Evolutionary conservation across 129 eudicot genomes (phyloP), one percentile per base, ranked within the genome.

Genomic region (Centrapalus pauciflorus): DNA sequence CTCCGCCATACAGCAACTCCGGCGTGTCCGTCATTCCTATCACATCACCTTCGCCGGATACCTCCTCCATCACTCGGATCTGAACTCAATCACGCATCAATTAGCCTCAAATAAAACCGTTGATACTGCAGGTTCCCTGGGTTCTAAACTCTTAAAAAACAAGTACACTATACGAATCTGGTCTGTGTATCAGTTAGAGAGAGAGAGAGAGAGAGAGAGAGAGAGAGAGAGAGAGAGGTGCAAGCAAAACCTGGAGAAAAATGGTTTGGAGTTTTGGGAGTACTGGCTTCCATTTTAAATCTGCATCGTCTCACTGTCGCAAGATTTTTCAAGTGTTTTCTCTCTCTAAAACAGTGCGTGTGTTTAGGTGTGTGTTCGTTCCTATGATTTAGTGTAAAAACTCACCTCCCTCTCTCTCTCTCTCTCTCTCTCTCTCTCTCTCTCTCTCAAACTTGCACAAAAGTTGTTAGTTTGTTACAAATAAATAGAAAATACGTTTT

Each of bases 11-110:
- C 26, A 13, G 55, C 48, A 59, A 7, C 67, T 87, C 85, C 74
- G 76, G 64, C 78, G 77, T 43, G 77, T 55, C 66, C 34, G 61
- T 74, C 64, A 74, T 48, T 64, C 60, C 63, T 30, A 29, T 61
- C 32, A 34, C 66, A 23, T 81, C 83, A 58, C 87, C 87, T 45
- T 78, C 85, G 52, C 81, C 85, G 70, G 80, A 77, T 55, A 60
- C 61, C 69, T 87, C 90, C 78, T 78, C 90, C 95, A 87, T 87
- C 41, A 17, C 48, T 54, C 78, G 77, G 88, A 88, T 88, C 95
- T 88, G 81, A 35, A 32, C 70, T 59, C 40, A 67, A 58, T 69
- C 68, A 62, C 66, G 74, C 90, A 87, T 81, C 61, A 87, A 79
- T 60, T 19, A 43, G 65, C 16, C n/a, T 45, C 56, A 69, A 46